phyloP scores from a whole-genome alignment of 2,329 filamentous ascomycete genomes.

The Myriangium duriaei region DNA sequence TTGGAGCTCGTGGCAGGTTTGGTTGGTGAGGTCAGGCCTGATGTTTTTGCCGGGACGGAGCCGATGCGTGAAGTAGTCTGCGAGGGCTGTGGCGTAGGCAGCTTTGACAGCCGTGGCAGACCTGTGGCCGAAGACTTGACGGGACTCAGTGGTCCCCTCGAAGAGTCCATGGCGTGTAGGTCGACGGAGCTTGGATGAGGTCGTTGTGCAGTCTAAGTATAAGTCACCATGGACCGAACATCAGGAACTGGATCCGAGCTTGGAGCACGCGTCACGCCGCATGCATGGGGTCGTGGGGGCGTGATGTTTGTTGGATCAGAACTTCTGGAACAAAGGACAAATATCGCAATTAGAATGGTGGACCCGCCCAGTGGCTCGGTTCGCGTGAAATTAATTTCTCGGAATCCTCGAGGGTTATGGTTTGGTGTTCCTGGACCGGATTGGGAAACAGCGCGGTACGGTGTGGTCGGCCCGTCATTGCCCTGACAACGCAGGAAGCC shows the following conservation, averaged over 20 bases:
- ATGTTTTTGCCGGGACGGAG: constrained; percentile 1
- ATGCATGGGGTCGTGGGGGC: neutral
- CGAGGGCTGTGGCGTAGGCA: constrained; percentile 36
- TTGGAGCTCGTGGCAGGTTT: constrained; percentile 2
- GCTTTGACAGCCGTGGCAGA: constrained; percentile 41
- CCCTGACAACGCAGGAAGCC: too few species aligned
- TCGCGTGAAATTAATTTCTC: too few species aligned
- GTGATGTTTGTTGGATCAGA: too few species aligned
- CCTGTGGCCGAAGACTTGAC: constrained; percentile 18
- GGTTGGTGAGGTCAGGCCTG: constrained; percentile 10
- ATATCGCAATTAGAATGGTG: too few species aligned
- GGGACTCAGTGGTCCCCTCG: constrained; percentile 17
- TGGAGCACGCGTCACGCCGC: neutral
- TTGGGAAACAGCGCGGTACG: too few species aligned
- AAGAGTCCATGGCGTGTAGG: constrained; percentile 20
- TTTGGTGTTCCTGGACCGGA: too few species aligned
- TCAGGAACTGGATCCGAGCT: constrained; percentile 1
- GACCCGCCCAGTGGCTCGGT: too few species aligned
- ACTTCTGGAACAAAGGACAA: too few species aligned
- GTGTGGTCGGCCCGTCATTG: too few species aligned
- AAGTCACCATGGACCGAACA: too few species aligned
- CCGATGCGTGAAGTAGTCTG: neutral
- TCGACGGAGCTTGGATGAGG: neutral
- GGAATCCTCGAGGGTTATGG: too few species aligned
- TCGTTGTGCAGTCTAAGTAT: too few species aligned